Evolutionary conservation across 2,329 filamentous ascomycete species (phyloP).

Genomic region (Raffaelea arxii): DNA sequence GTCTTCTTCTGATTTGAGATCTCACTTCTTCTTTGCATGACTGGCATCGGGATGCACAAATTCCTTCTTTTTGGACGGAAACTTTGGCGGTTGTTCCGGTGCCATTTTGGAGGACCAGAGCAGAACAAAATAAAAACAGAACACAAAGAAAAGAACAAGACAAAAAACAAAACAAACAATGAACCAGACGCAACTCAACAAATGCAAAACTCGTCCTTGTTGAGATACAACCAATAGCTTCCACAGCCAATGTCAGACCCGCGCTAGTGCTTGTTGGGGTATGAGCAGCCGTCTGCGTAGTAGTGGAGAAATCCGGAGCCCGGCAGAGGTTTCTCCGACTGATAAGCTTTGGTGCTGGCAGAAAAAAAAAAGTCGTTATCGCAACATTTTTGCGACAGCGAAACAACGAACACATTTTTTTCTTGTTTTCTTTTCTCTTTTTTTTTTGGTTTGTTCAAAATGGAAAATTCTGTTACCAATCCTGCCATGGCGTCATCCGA

Average conservation of each 20-base stretch:
- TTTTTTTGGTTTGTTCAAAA: neutral
- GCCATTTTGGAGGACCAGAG: constrained; percentile 22
- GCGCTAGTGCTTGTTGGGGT: neutral
- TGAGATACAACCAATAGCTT: neutral
- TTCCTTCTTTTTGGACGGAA: too few relatives aligned
- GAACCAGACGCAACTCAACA: neutral
- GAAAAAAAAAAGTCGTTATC: constrained; percentile 13
- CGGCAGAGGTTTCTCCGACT: constrained; percentile 3
- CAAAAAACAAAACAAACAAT: neutral
- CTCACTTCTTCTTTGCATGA: constrained; percentile 43
- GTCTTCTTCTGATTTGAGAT: too few relatives aligned
- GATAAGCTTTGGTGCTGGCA: constrained; percentile 12
- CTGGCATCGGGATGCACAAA: constrained; percentile 39
- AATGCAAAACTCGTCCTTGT: neutral
- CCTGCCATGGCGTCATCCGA: too few relatives aligned
- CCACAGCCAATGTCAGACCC: neutral
- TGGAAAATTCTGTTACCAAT: neutral
- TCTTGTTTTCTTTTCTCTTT: constrained; percentile 3
- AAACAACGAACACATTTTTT: neutral
- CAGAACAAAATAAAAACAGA: neutral
- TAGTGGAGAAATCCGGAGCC: neutral
- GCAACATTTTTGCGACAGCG: neutral
- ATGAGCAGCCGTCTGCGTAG: neutral
- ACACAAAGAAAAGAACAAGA: neutral
- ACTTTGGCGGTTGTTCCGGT: constrained; percentile 23